Conservation (phyloP, 2,329 filamentous ascomycete genomes). For the Diaporthe australafricana region DNA sequence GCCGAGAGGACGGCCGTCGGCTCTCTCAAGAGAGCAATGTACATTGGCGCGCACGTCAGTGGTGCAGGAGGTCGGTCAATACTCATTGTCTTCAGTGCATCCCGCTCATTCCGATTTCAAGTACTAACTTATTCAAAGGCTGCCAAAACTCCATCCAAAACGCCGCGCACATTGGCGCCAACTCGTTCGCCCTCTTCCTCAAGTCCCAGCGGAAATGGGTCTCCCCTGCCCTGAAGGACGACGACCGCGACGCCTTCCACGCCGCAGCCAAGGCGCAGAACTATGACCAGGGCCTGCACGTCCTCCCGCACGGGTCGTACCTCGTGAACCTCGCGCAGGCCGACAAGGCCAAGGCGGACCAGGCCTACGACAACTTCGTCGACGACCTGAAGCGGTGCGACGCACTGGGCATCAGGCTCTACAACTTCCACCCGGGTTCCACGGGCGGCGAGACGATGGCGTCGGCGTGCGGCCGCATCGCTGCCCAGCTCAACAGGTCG, state of each 20-base stretch:
- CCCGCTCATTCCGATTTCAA: conserved; percentile 11
- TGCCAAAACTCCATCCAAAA: conserved; percentile 91
- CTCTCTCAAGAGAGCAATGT: conserved; percentile 77
- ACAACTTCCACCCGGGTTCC: conserved; percentile 97
- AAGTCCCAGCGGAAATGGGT: conserved; percentile 97
- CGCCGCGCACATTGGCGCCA: conserved; percentile 84
- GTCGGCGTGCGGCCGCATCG: conserved; percentile 82
- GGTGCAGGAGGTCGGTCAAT: conserved; percentile 78
- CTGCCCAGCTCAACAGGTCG: conserved; percentile 83
- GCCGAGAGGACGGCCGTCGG: conserved; percentile 73
- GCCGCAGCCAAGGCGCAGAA: conserved; percentile 73
- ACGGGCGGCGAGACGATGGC: conserved; percentile 75
- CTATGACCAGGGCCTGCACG: conserved; percentile 78
- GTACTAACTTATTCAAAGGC: conserved; percentile 69
- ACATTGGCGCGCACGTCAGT: conserved; percentile 93
- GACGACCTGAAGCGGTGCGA: conserved; percentile 92
- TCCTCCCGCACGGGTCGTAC: conserved; percentile 94
- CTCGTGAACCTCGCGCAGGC: conserved; percentile 94
- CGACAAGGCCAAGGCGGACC: conserved; percentile 81
- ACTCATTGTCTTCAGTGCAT: neutral
- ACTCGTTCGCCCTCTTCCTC: conserved; percentile 93
- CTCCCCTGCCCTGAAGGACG: conserved; percentile 79
- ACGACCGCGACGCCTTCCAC: conserved; percentile 77
- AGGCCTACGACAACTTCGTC: conserved; percentile 87
- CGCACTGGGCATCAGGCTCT: conserved; percentile 85